Base-by-base conservation (phyloP, 495 filamentous ascomycete species). In the Daldinia bambusicola region DNA sequence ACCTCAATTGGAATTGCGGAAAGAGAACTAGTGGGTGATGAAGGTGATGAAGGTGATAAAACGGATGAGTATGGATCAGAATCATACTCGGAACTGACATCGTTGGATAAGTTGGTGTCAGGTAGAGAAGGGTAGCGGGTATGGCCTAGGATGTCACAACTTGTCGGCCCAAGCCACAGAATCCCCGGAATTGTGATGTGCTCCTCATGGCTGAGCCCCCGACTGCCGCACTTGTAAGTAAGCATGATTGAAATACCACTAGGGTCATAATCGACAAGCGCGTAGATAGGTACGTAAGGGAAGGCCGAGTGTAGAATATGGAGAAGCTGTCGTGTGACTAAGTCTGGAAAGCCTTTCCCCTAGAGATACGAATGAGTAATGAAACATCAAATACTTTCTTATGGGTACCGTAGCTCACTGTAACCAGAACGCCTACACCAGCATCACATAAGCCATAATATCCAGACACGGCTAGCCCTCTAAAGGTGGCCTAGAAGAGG, bases 321-420 rank as follows among this genome's bases (percentile, higher is more conserved):
- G 2, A 92, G 82, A 61, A 98, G 94, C 48, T 86, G 84, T 36
- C 96, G 81, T 0, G 94, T 97, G 5, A 86, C 84, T 26, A 97
- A 83, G 74, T 99, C 95, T 0, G 95, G 94, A 77, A 96, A 98
- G 0, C 95, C 95, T 83, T 97, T 98, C 0, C 88, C 92, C 93
- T 93, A 64, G 13, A 7, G 31, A 22, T 62, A 77, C 62, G 1
- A 3, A 78, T 84, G 6, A 86, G 66, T 13, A 40, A 8, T 36
- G 80, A 34, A 18, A 82, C 67, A 3, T 71, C 75, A 16, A 69
- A 34, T 12, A 68, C 22, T 67, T 73, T 7, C 71, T 71, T 4
- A 36, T 6, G 5, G 61, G 77, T 36, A 31, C 13, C 38, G 40
- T 14, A 12, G 38, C 83, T 70, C 79, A 90, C 92, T 0, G 92